Percentiles rank a stretch among this genome's conserved stretches.
These are phyloP conservation scores for Gleditsia sinensis DNA, from an alignment of 306 rosid species.

Conservation along the genomic window DNA sequence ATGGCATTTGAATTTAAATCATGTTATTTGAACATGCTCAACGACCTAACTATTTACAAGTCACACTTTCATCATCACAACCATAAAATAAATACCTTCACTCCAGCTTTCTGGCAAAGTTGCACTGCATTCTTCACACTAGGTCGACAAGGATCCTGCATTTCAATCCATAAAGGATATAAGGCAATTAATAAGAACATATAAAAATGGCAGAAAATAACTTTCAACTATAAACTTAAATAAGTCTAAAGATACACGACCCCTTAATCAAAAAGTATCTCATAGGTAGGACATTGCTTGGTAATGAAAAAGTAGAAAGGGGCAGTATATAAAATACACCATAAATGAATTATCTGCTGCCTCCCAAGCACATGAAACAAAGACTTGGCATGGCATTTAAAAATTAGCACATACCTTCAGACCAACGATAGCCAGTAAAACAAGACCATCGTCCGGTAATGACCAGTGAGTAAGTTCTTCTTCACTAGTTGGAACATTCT, in stretches of 20 bases:
- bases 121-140: conserved; percentile 76
- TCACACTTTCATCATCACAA: conserved; percentile 8
- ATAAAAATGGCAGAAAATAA: conserved; percentile 7
- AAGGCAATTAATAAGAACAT: conserved; percentile 1
- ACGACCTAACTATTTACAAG: background rate
- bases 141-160: conserved; percentile 94
- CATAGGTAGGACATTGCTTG: background rate
- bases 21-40: background rate
- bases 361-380: conserved; percentile 9
- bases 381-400: background rate
- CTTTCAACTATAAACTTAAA: background rate
- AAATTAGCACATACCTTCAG: conserved; percentile 58
- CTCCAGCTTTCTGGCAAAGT: conserved; percentile 86
- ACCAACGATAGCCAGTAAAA: conserved; percentile 87
- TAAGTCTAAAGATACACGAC: background rate
- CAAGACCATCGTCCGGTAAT: conserved; percentile 79
- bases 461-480: conserved; percentile 73
- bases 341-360: background rate
- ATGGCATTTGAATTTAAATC: background rate
- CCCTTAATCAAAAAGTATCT: background rate
- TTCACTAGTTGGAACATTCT: conserved; percentile 63
- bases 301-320: background rate
- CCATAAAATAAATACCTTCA: conserved; percentile 59
- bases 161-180: background rate
- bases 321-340: background rate